Conservation (phyloP, 306 rosid species). For the Adenanthera pavonina region DNA sequence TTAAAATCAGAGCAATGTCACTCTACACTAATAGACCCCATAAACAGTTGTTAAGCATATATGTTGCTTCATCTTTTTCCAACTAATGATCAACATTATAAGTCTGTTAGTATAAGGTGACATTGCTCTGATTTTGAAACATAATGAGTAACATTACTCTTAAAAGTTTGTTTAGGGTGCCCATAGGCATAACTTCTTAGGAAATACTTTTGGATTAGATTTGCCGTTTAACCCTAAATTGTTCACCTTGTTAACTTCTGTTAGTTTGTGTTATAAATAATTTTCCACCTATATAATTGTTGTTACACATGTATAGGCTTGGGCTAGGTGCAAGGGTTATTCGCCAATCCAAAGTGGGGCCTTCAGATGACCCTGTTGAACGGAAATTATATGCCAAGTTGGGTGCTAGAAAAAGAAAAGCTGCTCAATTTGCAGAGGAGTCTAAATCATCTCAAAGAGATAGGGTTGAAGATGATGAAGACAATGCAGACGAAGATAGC, state of each 20-base stretch:
- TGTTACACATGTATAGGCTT: constrained; percentile 56
- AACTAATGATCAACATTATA: too few relatives aligned
- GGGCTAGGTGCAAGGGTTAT: constrained; percentile 85
- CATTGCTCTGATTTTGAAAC: too few relatives aligned
- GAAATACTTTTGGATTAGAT: too few relatives aligned
- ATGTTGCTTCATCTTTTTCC: too few relatives aligned
- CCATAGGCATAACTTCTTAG: too few relatives aligned
- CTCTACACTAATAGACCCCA: too few relatives aligned
- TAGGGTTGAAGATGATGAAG: constrained; percentile 41
- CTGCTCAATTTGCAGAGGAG: constrained; percentile 57
- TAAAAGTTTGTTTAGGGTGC: too few relatives aligned
- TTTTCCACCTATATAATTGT: not conserved
- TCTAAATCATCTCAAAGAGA: constrained; percentile 32
- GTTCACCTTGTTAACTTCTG: constrained; percentile 11
- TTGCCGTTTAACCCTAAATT: not conserved
- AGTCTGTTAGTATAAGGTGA: too few relatives aligned
- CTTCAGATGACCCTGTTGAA: constrained; percentile 73
- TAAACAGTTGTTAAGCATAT: too few relatives aligned
- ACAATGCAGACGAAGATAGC: constrained; percentile 62
- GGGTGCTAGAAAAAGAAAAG: constrained; percentile 58
- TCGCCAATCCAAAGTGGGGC: constrained; percentile 60
- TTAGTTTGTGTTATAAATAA: constrained; percentile 1
- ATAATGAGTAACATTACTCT: too few relatives aligned
- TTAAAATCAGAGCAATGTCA: too few relatives aligned
- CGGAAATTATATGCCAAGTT: constrained; percentile 67